Percentiles rank a stretch among this genome's conserved stretches.
These are phyloP conservation scores for Agaricus subrufescens DNA, from an alignment of 768 basidiomycete species.

Conservation along the genomic window DNA sequence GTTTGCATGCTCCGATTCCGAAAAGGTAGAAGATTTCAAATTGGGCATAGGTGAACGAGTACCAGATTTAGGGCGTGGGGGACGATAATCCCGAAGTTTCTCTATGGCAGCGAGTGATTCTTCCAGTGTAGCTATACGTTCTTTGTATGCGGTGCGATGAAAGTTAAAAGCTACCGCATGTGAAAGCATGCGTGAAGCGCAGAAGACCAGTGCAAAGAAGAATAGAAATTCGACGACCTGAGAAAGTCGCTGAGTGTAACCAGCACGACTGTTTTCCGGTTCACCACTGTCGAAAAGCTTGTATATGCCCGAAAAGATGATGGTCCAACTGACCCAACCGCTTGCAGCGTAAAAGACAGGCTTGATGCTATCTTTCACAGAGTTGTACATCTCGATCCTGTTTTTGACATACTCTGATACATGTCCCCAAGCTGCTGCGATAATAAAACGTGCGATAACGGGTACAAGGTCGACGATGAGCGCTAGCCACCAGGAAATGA, in stretches of 20 bases:
- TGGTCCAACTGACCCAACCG: constrained; percentile 69
- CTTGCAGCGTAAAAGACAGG: constrained; percentile 70
- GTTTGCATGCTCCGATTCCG: constrained; percentile 44
- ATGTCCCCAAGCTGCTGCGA: constrained; percentile 68
- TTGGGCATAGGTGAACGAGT: constrained; percentile 34
- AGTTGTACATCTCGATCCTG: constrained; percentile 63
- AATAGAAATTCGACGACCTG: constrained; percentile 71
- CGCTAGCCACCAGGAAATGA: constrained; percentile 77
- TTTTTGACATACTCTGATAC: constrained; percentile 66
- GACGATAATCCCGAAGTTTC: constrained; percentile 60
- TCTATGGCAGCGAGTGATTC: constrained; percentile 58
- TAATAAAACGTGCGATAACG: constrained; percentile 41
- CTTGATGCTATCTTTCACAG: constrained; percentile 65
- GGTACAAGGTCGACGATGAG: constrained; percentile 69
- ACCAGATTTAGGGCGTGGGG: constrained; percentile 35
- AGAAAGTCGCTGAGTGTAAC: constrained; percentile 54
- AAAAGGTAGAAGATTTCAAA: constrained; percentile 19
- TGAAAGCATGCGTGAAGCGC: constrained; percentile 61
- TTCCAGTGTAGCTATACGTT: constrained; percentile 58
- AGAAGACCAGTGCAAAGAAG: constrained; percentile 64
- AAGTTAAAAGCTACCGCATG: constrained; percentile 71
- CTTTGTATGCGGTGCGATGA: constrained; percentile 72
- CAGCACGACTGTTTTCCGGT: constrained; percentile 41
- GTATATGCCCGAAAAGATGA: constrained; percentile 68
- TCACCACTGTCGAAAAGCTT: constrained; percentile 42